Evolutionary conservation across 169 alveolate genomes (phyloP).

Genomic region (Perkinsus olseni): DNA sequence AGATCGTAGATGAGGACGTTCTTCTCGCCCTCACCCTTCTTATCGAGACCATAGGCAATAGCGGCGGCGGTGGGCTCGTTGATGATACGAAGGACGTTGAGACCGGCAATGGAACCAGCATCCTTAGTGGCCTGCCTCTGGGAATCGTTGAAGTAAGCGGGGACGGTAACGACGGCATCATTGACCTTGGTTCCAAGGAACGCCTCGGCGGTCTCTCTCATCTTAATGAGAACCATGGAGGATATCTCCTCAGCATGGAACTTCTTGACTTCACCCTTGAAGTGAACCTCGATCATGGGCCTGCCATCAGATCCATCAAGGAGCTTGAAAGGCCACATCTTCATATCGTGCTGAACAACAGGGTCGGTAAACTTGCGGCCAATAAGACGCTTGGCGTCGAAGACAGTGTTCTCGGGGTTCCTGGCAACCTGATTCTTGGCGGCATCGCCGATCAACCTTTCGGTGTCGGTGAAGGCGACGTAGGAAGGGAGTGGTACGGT

Average conservation of each 20-base stretch:
- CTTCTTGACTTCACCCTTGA: conserved; percentile 76
- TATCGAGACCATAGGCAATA: conserved; percentile 92
- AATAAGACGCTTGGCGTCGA: conserved; percentile 85
- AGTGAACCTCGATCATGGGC: conserved; percentile 73
- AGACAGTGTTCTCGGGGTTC: conserved; percentile 83
- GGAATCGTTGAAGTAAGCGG: conserved; percentile 97
- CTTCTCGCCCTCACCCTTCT: conserved; percentile 81
- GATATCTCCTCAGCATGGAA: conserved; percentile 90
- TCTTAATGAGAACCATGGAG: conserved; percentile 88
- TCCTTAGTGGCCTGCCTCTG: conserved; percentile 98
- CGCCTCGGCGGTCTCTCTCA: conserved; percentile 96
- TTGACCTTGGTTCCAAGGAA: conserved; percentile 85
- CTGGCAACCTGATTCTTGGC: conserved; percentile 93
- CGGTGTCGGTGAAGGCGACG: conserved; percentile 91
- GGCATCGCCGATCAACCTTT: conserved; percentile 94
- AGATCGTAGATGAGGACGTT: conserved; percentile 91
- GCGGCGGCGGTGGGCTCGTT: conserved; percentile 99
- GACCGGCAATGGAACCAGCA: conserved; percentile 98
- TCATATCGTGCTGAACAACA: conserved; percentile 82
- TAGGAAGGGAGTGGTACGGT: conserved; percentile 89
- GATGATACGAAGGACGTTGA: conserved; percentile 90
- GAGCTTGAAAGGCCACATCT: conserved; percentile 89
- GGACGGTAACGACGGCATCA: conserved; percentile 97
- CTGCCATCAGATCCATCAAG: conserved; percentile 65
- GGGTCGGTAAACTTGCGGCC: conserved; percentile 84